Conservation (phyloP, 1,139 yeast species). For the Zhuliangozyma blackwelliae region DNA sequence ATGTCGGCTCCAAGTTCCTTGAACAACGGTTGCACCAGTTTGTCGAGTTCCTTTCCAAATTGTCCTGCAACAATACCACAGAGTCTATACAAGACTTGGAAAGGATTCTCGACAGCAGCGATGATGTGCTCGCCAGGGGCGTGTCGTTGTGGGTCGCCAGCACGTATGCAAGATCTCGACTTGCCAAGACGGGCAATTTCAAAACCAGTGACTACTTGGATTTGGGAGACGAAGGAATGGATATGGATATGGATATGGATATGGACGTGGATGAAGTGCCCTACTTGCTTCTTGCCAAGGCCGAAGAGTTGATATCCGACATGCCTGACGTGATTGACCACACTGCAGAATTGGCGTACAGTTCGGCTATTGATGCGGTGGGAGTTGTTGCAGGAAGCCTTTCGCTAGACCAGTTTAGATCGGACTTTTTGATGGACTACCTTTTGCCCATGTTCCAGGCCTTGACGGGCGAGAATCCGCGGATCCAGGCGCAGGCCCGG, state of each 20-base stretch:
- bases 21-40: constrained; percentile 15
- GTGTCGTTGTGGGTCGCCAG: constrained; percentile 31
- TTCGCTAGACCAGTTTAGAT: constrained; percentile 24
- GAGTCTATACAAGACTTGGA: constrained; percentile 12
- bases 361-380: constrained; percentile 9
- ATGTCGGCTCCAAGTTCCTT: constrained; percentile 10
- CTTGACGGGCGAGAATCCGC: constrained; percentile 25
- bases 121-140: constrained; percentile 10
- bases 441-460: constrained; percentile 34
- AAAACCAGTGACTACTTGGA: constrained; percentile 23
- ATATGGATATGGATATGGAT: constrained; percentile 9
- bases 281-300: constrained; percentile 20
- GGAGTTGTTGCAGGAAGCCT: constrained; percentile 5
- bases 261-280: constrained; percentile 13
- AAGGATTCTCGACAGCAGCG: constrained; percentile 9
- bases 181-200: constrained; percentile 11
- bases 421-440: constrained; percentile 29
- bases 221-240: constrained; percentile 8
- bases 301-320: constrained; percentile 22
- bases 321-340: constrained; percentile 4
- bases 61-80: constrained; percentile 2
- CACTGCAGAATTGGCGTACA: constrained; percentile 19
- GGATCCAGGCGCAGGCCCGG: constrained; percentile 29
- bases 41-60: constrained; percentile 12
- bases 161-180: constrained; percentile 8